A percentile compares a stretch with the other conserved stretches of the same genome.
These are phyloP conservation scores for Heterobasidion annosum DNA, from an alignment of 1,284 basidiomycete species.

Conservation along the genomic window DNA sequence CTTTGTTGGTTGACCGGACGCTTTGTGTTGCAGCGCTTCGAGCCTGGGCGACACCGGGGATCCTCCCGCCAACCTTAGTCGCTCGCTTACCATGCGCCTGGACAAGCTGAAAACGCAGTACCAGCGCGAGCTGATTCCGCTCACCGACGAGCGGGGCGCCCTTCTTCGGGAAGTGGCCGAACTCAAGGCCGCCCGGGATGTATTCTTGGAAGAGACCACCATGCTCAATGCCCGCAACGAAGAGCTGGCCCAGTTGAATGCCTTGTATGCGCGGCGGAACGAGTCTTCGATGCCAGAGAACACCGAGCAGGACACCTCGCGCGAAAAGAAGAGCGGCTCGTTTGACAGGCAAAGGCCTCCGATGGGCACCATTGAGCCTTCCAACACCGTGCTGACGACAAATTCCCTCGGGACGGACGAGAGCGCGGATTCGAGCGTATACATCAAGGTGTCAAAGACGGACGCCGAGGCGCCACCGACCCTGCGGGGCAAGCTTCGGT, in stretches of 20 bases:
- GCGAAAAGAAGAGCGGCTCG: conserved; percentile 23
- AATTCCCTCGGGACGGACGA: conserved; percentile 19
- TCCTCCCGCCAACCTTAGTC: conserved; percentile 44
- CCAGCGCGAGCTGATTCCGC: conserved; percentile 76
- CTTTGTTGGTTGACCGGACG: neutral
- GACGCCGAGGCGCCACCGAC: conserved; percentile 28
- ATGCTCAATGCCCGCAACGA: conserved; percentile 89
- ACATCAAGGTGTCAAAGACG: conserved; percentile 21
- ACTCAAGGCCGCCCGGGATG: conserved; percentile 79
- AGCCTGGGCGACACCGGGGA: conserved; percentile 24
- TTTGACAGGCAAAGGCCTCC: conserved; percentile 21
- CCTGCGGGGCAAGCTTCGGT: conserved; percentile 48
- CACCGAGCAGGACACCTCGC: conserved; percentile 3
- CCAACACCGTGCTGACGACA: conserved; percentile 5
- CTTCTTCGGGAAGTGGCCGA: conserved; percentile 81
- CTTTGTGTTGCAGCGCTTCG: conserved; percentile 11
- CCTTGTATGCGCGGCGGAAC: conserved; percentile 70
- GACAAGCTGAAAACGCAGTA: conserved; percentile 88
- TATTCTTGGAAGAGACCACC: conserved; percentile 86
- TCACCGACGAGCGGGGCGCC: conserved; percentile 76
- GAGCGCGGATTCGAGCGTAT: conserved; percentile 16
- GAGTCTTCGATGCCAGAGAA: conserved; percentile 32
- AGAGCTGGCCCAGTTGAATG: conserved; percentile 80
- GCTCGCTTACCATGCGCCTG: conserved; percentile 79
- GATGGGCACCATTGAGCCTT: conserved; percentile 1